Conservation (phyloP, 306 rosid genomes). For the Glycine latifolia region DNA sequence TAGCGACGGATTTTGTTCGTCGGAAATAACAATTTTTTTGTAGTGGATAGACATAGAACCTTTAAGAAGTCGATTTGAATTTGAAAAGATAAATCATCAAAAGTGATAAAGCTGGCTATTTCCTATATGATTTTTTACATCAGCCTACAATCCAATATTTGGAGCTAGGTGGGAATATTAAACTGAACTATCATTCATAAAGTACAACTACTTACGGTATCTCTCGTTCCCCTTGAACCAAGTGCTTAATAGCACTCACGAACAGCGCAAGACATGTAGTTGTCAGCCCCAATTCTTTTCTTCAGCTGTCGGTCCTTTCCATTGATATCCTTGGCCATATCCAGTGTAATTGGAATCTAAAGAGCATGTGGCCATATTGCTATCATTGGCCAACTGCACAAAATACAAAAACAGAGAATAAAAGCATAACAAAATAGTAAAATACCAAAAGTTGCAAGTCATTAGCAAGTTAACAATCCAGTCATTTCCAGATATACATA, state of each 20-base stretch:
- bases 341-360: constrained; percentile 96
- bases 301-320: constrained; percentile 92
- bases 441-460: neutral
- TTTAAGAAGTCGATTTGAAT: constrained; percentile 11
- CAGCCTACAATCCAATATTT: neutral
- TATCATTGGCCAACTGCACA: no score
- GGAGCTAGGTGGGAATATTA: constrained; percentile 29
- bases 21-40: no score
- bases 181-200: constrained; percentile 8
- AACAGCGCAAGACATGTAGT: constrained; percentile 94
- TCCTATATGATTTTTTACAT: no score
- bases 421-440: no score
- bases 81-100: no score
- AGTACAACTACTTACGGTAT: constrained; percentile 65
- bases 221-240: constrained; percentile 85
- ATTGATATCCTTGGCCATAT: constrained; percentile 99
- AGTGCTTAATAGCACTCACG: constrained; percentile 78
- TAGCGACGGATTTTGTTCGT: no score
- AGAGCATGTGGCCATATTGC: constrained; percentile 39
- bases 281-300: constrained; percentile 77
- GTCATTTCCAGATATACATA: neutral
- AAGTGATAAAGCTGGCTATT: no score
- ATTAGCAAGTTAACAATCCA: neutral
- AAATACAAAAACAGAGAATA: no score
- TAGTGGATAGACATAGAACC: constrained; percentile 1